Conservation (phyloP, 495 filamentous ascomycete genomes). For the Bacidia rubella region DNA sequence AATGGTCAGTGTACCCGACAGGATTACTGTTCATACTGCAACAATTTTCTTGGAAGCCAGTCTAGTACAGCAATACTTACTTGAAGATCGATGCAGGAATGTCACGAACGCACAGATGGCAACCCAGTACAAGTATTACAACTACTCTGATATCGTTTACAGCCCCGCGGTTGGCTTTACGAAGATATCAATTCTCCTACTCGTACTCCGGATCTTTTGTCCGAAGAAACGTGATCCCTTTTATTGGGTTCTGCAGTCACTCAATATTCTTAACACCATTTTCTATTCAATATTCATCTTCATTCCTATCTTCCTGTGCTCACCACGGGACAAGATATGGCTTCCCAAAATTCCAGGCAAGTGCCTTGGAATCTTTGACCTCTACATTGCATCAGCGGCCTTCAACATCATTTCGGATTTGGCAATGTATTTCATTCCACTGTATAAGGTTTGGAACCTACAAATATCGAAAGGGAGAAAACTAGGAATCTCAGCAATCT, state of each 20-base stretch:
- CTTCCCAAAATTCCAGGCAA: neutral
- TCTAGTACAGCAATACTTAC: too few species aligned
- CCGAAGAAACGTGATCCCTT: constrained; percentile 1
- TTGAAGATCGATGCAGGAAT: too few species aligned
- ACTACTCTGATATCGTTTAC: constrained; percentile 6
- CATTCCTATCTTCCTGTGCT: neutral
- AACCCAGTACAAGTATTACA: constrained; percentile 2
- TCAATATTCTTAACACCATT: constrained; percentile 1
- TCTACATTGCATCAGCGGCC: constrained; percentile 4
- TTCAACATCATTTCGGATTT: constrained; percentile 6
- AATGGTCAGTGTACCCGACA: too few species aligned
- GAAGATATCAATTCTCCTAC: constrained; percentile 5
- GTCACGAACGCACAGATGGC: constrained; percentile 1
- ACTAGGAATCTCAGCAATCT: constrained; percentile 7
- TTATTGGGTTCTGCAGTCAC: constrained; percentile 4
- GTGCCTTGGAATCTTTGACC: constrained; percentile 1
- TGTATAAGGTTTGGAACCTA: constrained; percentile 4
- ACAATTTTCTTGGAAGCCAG: too few species aligned
- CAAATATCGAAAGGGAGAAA: constrained; percentile 2
- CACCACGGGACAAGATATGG: constrained; percentile 5
- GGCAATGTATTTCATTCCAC: constrained; percentile 3
- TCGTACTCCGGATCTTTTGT: constrained; percentile 4
- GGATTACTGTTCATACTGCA: too few species aligned
- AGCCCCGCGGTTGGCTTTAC: constrained; percentile 2
- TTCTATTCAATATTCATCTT: constrained; percentile 6